Base-by-base conservation (phyloP, 495 filamentous ascomycete genomes). In the Lepraria neglecta region DNA sequence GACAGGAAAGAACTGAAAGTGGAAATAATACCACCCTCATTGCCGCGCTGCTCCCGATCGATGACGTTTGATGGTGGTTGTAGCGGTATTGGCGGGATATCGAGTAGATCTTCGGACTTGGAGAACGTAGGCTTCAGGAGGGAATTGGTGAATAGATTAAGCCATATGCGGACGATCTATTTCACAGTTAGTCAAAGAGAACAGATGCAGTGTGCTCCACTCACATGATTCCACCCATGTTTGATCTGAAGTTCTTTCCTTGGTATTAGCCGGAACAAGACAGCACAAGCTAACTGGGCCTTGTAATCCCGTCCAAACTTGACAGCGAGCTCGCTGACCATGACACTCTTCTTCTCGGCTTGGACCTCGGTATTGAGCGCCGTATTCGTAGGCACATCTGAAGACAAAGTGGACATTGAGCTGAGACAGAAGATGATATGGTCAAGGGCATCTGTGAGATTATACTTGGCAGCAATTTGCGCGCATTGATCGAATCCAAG, bases 261-360 rank as follows among this genome's bases (percentile, higher is more conserved):
- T 55, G 82, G 83, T 46, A 97, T 82, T 45, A 99, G 88, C 44
- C 90, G 82, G 78, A 97, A 99, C 48, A 99, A 75, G 38, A 97
- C 90, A 56, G 97, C 84, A 45, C 91, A 95, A 28, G 95, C 95
- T 59, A 97, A 74, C 71, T 97, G 92, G 38, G 92, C 92, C 68
- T 90, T 87, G 71, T 92, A 90, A 68, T 99, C 92, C 60, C 92
- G 80, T 28, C 94, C 94, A 75, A 99, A 96, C 69, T 92, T 92
- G 65, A 99, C 94, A 57, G 94, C 94, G 58, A 96, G 80, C 77
- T 99, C 92, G 71, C 94, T 97, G 67, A 99, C 94, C 94, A 99
- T 99, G 31, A 99, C 90, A 66, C 87, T 96, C 71, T 88, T 92
- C 67, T 90, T 85, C 0, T 86, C 91, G 47, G 85, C 91, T 70